Percentiles rank a stretch among this genome's conserved stretches.
phyloP scores from a whole-genome alignment of 225 moss, liverwort and hornwort genomes.

The Bryum argenteum region DNA sequence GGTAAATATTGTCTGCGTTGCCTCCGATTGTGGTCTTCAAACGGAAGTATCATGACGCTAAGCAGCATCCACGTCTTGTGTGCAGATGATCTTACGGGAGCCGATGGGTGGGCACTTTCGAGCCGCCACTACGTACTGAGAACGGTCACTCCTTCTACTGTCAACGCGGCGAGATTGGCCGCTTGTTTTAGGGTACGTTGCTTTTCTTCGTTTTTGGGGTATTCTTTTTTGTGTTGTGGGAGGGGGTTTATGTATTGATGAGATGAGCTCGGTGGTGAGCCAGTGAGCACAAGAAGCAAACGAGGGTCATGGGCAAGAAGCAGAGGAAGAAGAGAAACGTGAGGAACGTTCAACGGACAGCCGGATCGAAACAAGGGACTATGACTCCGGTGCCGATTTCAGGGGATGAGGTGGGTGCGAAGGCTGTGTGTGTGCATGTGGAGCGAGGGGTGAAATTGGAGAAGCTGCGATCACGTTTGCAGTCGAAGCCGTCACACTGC shows the following conservation, averaged over 20 bases:
- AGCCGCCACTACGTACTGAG: no score
- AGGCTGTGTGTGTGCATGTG: slow-evolving; percentile 26
- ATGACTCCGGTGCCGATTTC: slow-evolving; percentile 33
- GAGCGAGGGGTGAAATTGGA: slow-evolving; percentile 31
- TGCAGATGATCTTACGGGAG: slow-evolving; percentile 25
- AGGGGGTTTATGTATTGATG: no score
- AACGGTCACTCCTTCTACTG: no score
- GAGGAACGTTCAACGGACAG: background rate
- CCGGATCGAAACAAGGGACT: background rate
- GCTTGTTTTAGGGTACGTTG: no score
- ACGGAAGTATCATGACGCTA: no score
- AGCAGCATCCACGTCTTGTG: slow-evolving; percentile 9
- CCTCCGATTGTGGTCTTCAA: background rate
- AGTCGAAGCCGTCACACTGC: no score
- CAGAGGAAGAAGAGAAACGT: slow-evolving; percentile 5
- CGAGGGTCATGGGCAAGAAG: slow-evolving; percentile 37
- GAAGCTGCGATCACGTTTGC: slow-evolving; percentile 36
- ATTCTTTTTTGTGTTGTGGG: no score
- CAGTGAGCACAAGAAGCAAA: no score
- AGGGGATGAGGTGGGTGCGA: slow-evolving; percentile 1
- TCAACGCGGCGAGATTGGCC: no score
- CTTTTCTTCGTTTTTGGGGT: no score
- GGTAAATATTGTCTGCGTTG: background rate
- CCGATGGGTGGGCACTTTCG: no score
- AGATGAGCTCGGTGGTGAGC: no score